Evolutionary conservation across 495 filamentous ascomycete genomes (phyloP), one percentile per base, ranked within the genome.

Genomic region (Astrocystis sublimbata): DNA sequence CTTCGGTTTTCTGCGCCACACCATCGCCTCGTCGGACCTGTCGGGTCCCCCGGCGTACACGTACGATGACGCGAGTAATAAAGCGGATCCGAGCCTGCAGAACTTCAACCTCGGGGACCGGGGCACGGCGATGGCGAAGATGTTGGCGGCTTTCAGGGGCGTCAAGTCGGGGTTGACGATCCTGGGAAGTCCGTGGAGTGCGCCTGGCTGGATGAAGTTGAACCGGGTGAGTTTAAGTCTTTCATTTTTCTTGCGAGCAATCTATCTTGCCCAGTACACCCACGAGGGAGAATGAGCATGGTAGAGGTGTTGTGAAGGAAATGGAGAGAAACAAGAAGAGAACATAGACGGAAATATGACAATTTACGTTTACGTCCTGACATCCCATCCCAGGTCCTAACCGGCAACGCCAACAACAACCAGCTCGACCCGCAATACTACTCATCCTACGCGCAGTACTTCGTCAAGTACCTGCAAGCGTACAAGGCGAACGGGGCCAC

Each of bases 181-280:
- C 33, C 65, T 85, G 28, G 83, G 83, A 2, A 78, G 81, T 10
- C 72, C 81, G 0, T 86, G 83, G 83, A 79, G 75, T 43, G 71
- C 81, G 0, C 83, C 83, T 0, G 83, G 78, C 0, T 86, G 83
- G 83, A 85, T 86, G 83, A 83, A 86, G 65, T 59, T 81, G 23
- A 81, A 84, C 55, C 71, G 75, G 23, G 79, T 77, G 52, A 58
- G 47, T 42, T 2, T 57, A 52, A 36, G n/a, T n/a, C n/a, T n/a
- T n/a, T n/a, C n/a, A n/a, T n/a, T n/a, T n/a, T n/a, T n/a, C n/a
- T n/a, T n/a, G n/a, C n/a, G n/a, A n/a, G n/a, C n/a, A n/a, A n/a
- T n/a, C n/a, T n/a, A n/a, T n/a, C n/a, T n/a, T n/a, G n/a, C n/a
- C n/a, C n/a, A n/a, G n/a, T n/a, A n/a, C n/a, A n/a, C n/a, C n/a